Percentiles rank a stretch among this genome's conserved stretches.
phyloP scores from a whole-genome alignment of 176 grass and related monocot species.

The Eremochloa ophiuroides region DNA sequence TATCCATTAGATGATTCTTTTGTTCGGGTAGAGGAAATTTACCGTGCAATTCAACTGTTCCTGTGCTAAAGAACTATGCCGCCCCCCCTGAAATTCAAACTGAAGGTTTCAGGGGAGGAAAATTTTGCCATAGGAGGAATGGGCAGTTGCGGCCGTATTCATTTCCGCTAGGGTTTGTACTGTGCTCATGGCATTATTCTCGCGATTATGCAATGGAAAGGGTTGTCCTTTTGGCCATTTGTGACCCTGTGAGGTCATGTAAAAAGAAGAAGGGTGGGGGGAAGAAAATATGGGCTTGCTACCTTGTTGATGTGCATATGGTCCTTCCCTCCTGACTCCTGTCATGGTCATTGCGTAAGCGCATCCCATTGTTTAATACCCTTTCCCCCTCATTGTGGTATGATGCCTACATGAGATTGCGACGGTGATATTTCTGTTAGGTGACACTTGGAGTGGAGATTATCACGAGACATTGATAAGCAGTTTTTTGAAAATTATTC shows the following conservation, averaged over 20 bases:
- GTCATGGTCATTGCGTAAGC: conserved; percentile 18
- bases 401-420: conserved; percentile 19
- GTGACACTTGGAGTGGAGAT: background rate
- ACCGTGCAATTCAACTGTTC: conserved; percentile 8
- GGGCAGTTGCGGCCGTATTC: background rate
- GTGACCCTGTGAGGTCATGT: conserved; percentile 24
- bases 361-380: background rate
- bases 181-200: background rate
- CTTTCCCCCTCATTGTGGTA: background rate
- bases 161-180: background rate
- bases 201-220: background rate
- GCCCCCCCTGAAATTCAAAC: background rate
- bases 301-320: conserved; percentile 9
- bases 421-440: conserved; percentile 24
- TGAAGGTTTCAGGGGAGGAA: background rate
- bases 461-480: background rate
- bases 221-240: background rate
- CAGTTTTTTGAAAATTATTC: background rate
- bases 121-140: background rate
- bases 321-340: conserved; percentile 13
- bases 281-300: background rate
- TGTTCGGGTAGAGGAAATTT: background rate
- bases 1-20: background rate
- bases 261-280: background rate
- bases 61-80: background rate